These are phyloP conservation scores for Coemansia sp. DNA, from an alignment of 192 early-diverging fungal species.

Conservation along the genomic window DNA sequence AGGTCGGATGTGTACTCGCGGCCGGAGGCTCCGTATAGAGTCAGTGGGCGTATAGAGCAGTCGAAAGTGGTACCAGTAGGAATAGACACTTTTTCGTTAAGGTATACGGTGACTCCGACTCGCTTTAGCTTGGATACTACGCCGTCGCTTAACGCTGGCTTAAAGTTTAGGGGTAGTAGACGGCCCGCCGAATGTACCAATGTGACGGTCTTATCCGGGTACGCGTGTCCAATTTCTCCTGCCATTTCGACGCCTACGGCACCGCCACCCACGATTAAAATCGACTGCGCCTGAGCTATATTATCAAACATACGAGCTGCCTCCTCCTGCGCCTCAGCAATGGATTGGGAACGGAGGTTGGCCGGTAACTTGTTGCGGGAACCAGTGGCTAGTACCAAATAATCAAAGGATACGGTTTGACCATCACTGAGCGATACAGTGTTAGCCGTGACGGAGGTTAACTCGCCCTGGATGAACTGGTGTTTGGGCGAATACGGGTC, in stretches of 20 bases:
- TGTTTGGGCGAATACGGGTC: constrained; percentile 23
- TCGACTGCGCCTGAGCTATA: constrained; percentile 51
- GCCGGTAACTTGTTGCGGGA: constrained; percentile 55
- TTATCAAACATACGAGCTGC: constrained; percentile 30
- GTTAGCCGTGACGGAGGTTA: constrained; percentile 39
- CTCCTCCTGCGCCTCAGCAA: constrained; percentile 34
- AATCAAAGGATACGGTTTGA: constrained; percentile 60
- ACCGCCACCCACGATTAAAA: constrained; percentile 71
- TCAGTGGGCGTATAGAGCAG: constrained; percentile 29
- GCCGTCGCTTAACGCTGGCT: constrained; percentile 33
- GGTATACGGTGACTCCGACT: constrained; percentile 52
- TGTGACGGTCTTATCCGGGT: constrained; percentile 51
- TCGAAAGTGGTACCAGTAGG: constrained; percentile 29
- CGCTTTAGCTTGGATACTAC: constrained; percentile 43
- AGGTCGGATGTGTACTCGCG: constrained; percentile 57
- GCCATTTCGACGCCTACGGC: constrained; percentile 61
- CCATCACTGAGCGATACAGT: constrained; percentile 54
- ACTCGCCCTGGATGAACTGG: constrained; percentile 55
- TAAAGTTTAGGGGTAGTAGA: constrained; percentile 54
- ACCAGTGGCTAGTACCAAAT: constrained; percentile 66
- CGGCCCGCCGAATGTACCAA: constrained; percentile 49
- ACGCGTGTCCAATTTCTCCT: constrained; percentile 56
- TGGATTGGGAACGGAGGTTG: constrained; percentile 34
- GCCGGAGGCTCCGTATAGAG: constrained; percentile 52
- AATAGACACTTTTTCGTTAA: constrained; percentile 55